Percentiles rank a stretch among this genome's conserved stretches.
These are phyloP conservation scores for Candida fluviatilis DNA, from an alignment of 805 yeast species.

Conservation along the genomic window DNA sequence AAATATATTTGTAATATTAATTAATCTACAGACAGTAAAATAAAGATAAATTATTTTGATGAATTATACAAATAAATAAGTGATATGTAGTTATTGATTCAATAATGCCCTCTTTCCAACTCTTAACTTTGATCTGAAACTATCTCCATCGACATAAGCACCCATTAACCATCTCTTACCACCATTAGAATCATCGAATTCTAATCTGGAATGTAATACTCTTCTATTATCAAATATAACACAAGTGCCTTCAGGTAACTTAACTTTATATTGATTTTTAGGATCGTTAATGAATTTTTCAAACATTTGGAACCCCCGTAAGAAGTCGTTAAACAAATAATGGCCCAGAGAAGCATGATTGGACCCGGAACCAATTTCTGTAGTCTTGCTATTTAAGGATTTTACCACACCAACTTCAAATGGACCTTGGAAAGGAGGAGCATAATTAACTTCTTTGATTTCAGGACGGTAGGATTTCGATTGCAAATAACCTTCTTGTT, in stretches of 20 bases:
- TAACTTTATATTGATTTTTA: slow-evolving; percentile 50
- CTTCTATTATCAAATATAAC: slow-evolving; percentile 71
- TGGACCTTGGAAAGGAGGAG: slow-evolving; percentile 85
- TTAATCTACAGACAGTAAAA: too few relatives aligned
- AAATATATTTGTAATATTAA: background rate
- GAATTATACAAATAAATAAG: too few relatives aligned
- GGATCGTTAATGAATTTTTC: slow-evolving; percentile 54
- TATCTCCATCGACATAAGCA: slow-evolving; percentile 68
- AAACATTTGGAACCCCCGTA: slow-evolving; percentile 56
- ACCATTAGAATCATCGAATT: slow-evolving; percentile 38
- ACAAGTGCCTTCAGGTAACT: slow-evolving; percentile 55
- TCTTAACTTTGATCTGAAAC: slow-evolving; percentile 59
- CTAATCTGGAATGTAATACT: slow-evolving; percentile 58
- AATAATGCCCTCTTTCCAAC: slow-evolving; percentile 14
- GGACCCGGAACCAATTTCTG: slow-evolving; percentile 3
- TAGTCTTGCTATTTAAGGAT: slow-evolving; percentile 12
- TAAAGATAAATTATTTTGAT: too few relatives aligned
- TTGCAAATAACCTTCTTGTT: slow-evolving; percentile 26
- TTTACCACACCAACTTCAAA: slow-evolving; percentile 53
- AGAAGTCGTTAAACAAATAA: slow-evolving; percentile 48
- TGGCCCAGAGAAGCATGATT: slow-evolving; percentile 12
- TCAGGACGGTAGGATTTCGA: slow-evolving; percentile 13
- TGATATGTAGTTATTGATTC: too few relatives aligned
- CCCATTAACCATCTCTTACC: slow-evolving; percentile 72
- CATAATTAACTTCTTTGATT: slow-evolving; percentile 61